Base-by-base conservation (phyloP, 257 asterid species). In the Solanum etuberosum region DNA sequence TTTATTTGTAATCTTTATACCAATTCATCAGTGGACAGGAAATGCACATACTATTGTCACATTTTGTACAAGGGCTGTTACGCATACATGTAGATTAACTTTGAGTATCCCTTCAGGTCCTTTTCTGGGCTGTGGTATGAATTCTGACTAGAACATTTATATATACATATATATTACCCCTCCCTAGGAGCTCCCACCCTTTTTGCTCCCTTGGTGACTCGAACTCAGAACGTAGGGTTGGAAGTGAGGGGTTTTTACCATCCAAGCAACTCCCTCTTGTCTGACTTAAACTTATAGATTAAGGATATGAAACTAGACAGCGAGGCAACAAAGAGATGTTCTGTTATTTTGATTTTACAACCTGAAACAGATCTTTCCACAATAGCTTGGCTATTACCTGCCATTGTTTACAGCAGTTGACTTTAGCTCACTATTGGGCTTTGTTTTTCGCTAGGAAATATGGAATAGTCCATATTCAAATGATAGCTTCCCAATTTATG, bases 401-500 rank as follows among this genome's bases (percentile, higher is more conserved):
- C 83, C 83, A 77, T 76, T 77, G 83, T 77, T 77, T 77, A 42
- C 61, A 77, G 38, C n/a, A 42, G 38, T 16, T 80, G 46, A 23
- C 73, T 65, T 63, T 31, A 87, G 73, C 6, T 40, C 20, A 38
- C 43, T 7, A 9, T 51, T 48, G 20, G 46, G 46, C 15, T 32
- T 72, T 87, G 37, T 25, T 43, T 9, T 89, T 88, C 25, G 11
- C 87, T 90, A 97, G 99, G 99, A 97, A 92, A 95, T 97, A 88
- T 97, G 99, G 99, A 97, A 97, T 85, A 92, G 98, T 87, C 99
- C 99, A 59, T 95, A 95, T 90, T 95, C 98, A 72, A 97, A 94
- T 86, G 99, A 94, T 86, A 97, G 98, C 93, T 97, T 97, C 90
- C 98, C 99, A 29, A 85, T 91, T 71, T 94, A 95, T 90, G 99